These are phyloP conservation scores for Rhexocercosporidium sp. DNA, from an alignment of 2,329 filamentous ascomycete species.

Conservation along the genomic window DNA sequence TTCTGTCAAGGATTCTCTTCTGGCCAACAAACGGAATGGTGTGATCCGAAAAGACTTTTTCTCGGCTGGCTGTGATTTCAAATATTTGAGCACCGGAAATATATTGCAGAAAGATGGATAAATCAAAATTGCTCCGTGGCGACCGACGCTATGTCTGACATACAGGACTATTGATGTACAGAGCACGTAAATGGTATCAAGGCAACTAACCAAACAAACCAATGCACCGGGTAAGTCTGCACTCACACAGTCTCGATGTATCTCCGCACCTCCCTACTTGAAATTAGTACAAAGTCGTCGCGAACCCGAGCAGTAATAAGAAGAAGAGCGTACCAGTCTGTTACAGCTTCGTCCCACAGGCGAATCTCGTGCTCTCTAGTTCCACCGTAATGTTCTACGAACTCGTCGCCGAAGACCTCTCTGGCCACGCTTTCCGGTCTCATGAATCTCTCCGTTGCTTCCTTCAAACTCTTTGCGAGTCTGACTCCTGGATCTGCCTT, in stretches of 20 bases:
- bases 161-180: slow-evolving; percentile 5
- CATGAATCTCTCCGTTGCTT: slow-evolving; percentile 82
- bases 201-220: neutral
- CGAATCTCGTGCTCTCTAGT: slow-evolving; percentile 90
- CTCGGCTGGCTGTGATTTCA: slow-evolving; percentile 4
- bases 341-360: slow-evolving; percentile 94
- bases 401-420: slow-evolving; percentile 91
- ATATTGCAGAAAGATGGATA: neutral
- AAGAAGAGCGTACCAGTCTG: slow-evolving; percentile 76
- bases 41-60: neutral
- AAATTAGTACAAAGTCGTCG: slow-evolving; percentile 23
- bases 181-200: slow-evolving; percentile 10
- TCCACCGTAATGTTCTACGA: slow-evolving; percentile 94
- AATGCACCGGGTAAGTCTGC: neutral
- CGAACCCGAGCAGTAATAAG: neutral
- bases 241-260: slow-evolving; percentile 71
- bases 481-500: slow-evolving; percentile 72
- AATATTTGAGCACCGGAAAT: too few relatives aligned
- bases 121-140: neutral
- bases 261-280: slow-evolving; percentile 71
- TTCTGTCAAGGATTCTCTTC: neutral
- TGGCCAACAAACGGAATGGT: neutral
- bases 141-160: neutral
- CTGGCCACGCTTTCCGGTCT: slow-evolving; percentile 83
- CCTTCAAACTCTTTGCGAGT: slow-evolving; percentile 82